Evolutionary conservation across 768 basidiomycete genomes (phyloP).

Genomic region (Podaxis pistillaris): DNA sequence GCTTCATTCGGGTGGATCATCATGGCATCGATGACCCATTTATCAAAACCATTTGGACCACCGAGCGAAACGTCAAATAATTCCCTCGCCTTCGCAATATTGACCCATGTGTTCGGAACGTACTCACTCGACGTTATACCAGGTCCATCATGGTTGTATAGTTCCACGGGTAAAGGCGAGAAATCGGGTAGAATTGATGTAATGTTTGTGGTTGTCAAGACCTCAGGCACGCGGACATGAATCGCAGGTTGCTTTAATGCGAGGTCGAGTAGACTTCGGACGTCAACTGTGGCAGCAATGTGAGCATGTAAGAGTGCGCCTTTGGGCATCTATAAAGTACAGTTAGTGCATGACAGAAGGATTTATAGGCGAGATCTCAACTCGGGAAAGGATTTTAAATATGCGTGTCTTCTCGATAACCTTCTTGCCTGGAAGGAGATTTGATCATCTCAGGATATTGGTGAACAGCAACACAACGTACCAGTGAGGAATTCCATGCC

Average conservation of each 20-base stretch:
- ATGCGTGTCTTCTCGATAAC: conserved; percentile 62
- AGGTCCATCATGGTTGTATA: conserved; percentile 26
- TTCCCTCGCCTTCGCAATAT: conserved; percentile 51
- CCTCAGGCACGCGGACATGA: conserved; percentile 51
- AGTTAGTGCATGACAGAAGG: neutral
- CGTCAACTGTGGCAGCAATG: conserved; percentile 70
- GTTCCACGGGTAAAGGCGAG: conserved; percentile 40
- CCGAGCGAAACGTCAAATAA: conserved; percentile 51
- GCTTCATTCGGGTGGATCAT: conserved; percentile 71
- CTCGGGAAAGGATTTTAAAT: conserved; percentile 30
- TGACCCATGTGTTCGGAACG: conserved; percentile 48
- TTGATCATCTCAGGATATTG: neutral
- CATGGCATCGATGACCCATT: conserved; percentile 58
- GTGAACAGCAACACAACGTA: neutral
- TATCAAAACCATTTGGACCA: conserved; percentile 66
- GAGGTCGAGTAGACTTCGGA: conserved; percentile 47
- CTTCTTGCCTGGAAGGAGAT: conserved; percentile 38
- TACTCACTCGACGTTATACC: conserved; percentile 46
- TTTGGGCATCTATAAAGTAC: conserved; percentile 67
- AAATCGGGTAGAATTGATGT: conserved; percentile 50
- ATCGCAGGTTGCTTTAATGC: conserved; percentile 58
- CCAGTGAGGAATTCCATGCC: conserved; percentile 15
- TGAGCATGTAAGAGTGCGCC: conserved; percentile 74
- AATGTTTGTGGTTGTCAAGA: conserved; percentile 41
- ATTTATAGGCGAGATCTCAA: neutral